Evolutionary conservation across 78 protist genomes (phyloP), one percentile per base, ranked within the genome.

Genomic region (Dictyostelium purpureum): DNA sequence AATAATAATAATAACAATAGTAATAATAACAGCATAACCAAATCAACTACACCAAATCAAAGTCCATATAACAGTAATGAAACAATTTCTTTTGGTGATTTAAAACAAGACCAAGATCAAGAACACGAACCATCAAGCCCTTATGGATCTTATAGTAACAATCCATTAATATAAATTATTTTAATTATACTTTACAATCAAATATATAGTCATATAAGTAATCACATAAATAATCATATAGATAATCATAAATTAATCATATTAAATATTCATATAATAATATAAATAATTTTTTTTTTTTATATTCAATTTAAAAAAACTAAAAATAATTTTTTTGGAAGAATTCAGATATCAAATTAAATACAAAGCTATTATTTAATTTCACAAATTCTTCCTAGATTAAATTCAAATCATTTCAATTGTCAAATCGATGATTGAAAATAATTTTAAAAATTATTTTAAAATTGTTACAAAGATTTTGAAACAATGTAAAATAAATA

Each of bases 111-210:
- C 7, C 54, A 35, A 67, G 16, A 7, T 16, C 40, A 67, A 67
- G 51, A 67, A 67, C 51, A 67, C 16, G 75, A 67, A 67, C 80
- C 80, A 1, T 4, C 38, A 33, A 74, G 80, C 31, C 80, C 80
- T 18, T 74, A 74, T 71, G 61, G 78, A n/a, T 26, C 57, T 43
- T 71, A 66, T 2, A 37, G 75, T 66, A 37, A 31, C 42, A 31
- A 67, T 67, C 49, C 31, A 67, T 67, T 2, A 12, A 10, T 47
- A 47, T 47, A 12, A 10, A 47, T 12, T 47, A 47, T 47, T 47
- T 12, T 12, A 12, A 47, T 47, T 47, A 47, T 12, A 47, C 6
- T 6, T 47, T 47, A 10, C 10, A 47, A 47, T n/a, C n/a, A n/a
- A n/a, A n/a, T n/a, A n/a, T n/a, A n/a, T n/a, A n/a, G n/a, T n/a